A percentile compares a stretch with the other conserved stretches of the same genome.
These are phyloP conservation scores for Cubamyces lactineus DNA, from an alignment of 768 basidiomycete species.

Conservation along the genomic window DNA sequence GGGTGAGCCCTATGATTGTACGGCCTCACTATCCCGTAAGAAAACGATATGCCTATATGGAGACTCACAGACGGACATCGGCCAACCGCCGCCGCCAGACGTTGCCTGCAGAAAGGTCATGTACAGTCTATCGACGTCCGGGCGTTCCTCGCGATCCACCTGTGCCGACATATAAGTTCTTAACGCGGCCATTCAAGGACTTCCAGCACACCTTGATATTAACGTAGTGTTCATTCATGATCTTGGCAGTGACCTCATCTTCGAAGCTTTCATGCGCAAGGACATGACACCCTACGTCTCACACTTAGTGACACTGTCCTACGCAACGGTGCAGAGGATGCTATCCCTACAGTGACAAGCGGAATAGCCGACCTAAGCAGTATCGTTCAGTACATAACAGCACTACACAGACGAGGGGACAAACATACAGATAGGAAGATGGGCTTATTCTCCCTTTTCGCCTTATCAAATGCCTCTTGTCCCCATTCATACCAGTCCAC, in stretches of 20 bases:
- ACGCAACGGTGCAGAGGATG: conserved; percentile 23
- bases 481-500: conserved; percentile 37
- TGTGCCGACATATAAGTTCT: not conserved
- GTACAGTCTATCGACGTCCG: conserved; percentile 48
- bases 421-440: conserved; percentile 40
- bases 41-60: not conserved
- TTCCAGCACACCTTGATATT: conserved; percentile 37
- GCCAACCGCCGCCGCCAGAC: conserved; percentile 38
- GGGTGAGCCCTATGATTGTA: conserved; percentile 28
- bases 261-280: conserved; percentile 43
- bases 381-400: not conserved
- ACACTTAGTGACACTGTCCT: not conserved
- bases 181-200: not conserved
- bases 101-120: conserved; percentile 45
- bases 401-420: not conserved
- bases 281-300: conserved; percentile 32
- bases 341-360: conserved; percentile 43
- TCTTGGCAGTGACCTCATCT: conserved; percentile 39
- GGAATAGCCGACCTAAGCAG: conserved; percentile 41
- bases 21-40: not conserved
- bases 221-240: conserved; percentile 45
- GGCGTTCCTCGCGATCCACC: conserved; percentile 46
- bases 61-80: conserved; percentile 37
- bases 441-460: conserved; percentile 31
- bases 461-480: conserved; percentile 33